Evolutionary conservation across 2,329 filamentous ascomycete species (phyloP), one percentile per base, ranked within the genome.

Genomic region (Microdochium bolleyi): DNA sequence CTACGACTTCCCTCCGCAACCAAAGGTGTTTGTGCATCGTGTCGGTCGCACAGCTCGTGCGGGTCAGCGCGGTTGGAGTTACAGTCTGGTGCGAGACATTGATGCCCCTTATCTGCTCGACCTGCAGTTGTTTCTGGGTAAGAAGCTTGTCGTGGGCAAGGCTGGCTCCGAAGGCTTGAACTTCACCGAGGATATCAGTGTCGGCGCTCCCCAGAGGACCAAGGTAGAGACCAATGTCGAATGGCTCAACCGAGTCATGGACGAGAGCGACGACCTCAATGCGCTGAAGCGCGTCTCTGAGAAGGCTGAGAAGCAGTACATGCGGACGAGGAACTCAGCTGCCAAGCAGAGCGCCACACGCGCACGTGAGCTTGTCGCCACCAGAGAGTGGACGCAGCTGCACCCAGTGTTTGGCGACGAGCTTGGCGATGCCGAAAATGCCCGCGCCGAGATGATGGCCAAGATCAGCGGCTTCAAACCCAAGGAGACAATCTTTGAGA

Each of bases 11-110:
- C 92, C 94, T 2, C 88, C 92, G 1, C 94, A 97, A 63, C 90
- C 94, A 21, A 99, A 99, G 71, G 85, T 99, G 44, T 99, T 95
- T 62, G 88, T 99, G 25, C 94, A 99, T 70, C 86, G 94, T 66
- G 94, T 99, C 49, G 94, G 94, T 62, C 86, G 94, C 72, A 99
- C 95, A 24, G 95, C 94, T 41, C 84, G 94, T 80, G 95, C 95
- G 48, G 94, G 92, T 14, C 86, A 90, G 62, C 84, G 87, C 58
- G 94, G 94, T 57, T 97, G 94, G 94, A 88, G 87, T 71, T 99
- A 96, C 72, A 96, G 89, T 73, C 77, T 99, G 22, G 85, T 97
- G 24, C 82, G 89, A 54, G 89, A 95, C 59, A 82, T 87, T 1
- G 94, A 99, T 69, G 84, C 89, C 5, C 92, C 94, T 0, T 99